Percentiles rank a stretch among this genome's conserved stretches.
Conservation (phyloP, 2,329 filamentous ascomycete genomes). For the Amphichorda felina region DNA sequence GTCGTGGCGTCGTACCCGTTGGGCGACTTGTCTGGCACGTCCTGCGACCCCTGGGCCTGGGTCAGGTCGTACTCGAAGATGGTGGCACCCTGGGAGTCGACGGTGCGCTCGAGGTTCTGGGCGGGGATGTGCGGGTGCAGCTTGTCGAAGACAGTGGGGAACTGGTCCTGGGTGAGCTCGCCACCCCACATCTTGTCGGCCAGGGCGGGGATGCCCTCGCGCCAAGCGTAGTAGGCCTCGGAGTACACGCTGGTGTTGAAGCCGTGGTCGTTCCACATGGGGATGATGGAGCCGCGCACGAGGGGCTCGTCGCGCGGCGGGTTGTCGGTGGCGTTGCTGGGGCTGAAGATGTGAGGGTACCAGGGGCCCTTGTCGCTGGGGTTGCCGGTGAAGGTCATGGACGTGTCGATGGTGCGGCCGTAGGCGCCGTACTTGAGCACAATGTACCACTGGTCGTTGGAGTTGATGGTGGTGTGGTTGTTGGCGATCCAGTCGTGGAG, state of each 20-base stretch:
- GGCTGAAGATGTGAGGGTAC: constrained; percentile 12
- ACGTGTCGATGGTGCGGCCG: constrained; percentile 31
- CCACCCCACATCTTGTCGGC: constrained; percentile 16
- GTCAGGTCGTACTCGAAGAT: constrained; percentile 12
- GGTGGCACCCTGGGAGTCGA: constrained; percentile 5
- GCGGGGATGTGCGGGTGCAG: constrained; percentile 7
- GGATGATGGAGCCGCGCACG: constrained; percentile 9
- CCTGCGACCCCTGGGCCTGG: neutral
- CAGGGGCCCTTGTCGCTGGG: constrained; percentile 7
- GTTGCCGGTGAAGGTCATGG: constrained; percentile 18
- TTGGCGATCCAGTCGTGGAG: constrained; percentile 9
- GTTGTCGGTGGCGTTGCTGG: constrained; percentile 8
- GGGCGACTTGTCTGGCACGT: constrained; percentile 6
- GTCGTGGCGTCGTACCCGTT: constrained; percentile 17
- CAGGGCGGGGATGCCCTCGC: constrained; percentile 10
- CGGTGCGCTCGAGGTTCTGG: constrained; percentile 10
- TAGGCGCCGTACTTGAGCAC: constrained; percentile 23
- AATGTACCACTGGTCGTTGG: constrained; percentile 11
- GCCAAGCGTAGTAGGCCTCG: constrained; percentile 13
- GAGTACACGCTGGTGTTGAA: constrained; percentile 11
- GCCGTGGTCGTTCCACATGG: constrained; percentile 13
- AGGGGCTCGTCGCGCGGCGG: constrained; percentile 5
- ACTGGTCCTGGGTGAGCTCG: constrained; percentile 5
- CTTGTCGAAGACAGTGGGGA: constrained; percentile 5
- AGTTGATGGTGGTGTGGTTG: constrained; percentile 12